Base-by-base conservation (phyloP, 1,284 basidiomycete species). In the Ganoderma multipileum region DNA sequence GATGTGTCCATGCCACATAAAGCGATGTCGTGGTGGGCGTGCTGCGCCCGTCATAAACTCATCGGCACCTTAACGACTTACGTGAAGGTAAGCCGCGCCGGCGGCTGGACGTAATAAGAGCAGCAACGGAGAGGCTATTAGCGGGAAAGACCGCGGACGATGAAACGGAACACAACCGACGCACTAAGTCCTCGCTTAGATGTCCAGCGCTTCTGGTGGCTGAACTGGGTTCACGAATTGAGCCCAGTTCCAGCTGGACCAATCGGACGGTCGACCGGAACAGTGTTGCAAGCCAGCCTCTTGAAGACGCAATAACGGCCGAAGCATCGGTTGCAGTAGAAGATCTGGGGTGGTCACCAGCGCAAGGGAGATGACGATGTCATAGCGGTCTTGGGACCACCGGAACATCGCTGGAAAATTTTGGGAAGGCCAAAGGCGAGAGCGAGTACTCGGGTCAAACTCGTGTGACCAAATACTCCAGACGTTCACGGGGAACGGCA, bases 201-300 rank as follows among this genome's bases (percentile, higher is more conserved):
- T 16, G 3, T 39, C 36, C 2, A n/a, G 58, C 57, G 58, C 58
- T 59, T 39, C 12, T 5, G 14, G 26, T 30, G 26, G 52, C 23
- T 41, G 58, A 59, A 16, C n/a, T 41, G 47, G n/a, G 23, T 23
- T 50, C 47, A 12, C n/a, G 26, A 23, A 50, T 50, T 50, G 47
- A 20, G n/a, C n/a, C 47, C 47, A 50, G 47, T 12, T 50, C 23
- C n/a, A 50, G 47, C 23, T 50, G 67, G 58, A 50, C 67, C 67
- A 71, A 71, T 71, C 59, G 67, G 62, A n/a, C n/a, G 33, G 20
- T 61, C 41, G 44, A 62, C 55, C 59, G 47, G 47, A 50, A 26
- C 9, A 50, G 8, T 50, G 47, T 50, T 50, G 60, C 42, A 26
- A 28, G 33, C 61, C 62, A 64, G 55, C 61, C 61, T 52, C 64